phyloP scores from a whole-genome alignment of 129 eudicot species.

The Flaveria bidentis region DNA sequence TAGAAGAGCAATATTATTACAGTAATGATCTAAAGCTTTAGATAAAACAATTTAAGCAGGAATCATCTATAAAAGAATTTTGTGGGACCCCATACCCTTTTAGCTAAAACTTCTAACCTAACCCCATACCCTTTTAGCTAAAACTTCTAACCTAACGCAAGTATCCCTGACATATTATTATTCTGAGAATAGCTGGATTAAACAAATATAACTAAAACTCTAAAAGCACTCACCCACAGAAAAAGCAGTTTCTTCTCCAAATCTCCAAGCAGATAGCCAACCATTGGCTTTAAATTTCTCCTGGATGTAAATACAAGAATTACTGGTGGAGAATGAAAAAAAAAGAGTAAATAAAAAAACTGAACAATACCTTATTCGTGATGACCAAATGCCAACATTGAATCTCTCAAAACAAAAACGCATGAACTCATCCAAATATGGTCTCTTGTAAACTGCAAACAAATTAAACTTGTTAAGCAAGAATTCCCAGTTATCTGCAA shows the following conservation, averaged over 20 bases:
- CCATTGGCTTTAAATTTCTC: slow-evolving; percentile 46
- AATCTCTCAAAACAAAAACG: slow-evolving; percentile 72
- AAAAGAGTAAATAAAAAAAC: neutral
- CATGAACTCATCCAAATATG: slow-evolving; percentile 64
- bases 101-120: neutral
- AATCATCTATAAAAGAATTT: neutral
- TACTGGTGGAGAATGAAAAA: slow-evolving; percentile 21
- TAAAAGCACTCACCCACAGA: slow-evolving; percentile 64
- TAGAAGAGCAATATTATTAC: neutral
- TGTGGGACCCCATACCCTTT: neutral
- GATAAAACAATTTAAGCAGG: neutral
- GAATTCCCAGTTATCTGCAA: neutral
- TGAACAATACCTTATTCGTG: slow-evolving; percentile 50
- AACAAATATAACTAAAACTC: slow-evolving; percentile 12
- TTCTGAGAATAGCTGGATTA: neutral
- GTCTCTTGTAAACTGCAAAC: slow-evolving; percentile 76
- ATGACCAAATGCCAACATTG: slow-evolving; percentile 78
- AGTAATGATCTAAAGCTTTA: neutral
- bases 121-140: neutral
- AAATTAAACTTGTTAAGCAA: slow-evolving; percentile 22
- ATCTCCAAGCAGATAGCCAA: slow-evolving; percentile 71
- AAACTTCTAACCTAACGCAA: neutral
- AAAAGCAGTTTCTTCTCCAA: slow-evolving; percentile 57
- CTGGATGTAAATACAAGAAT: slow-evolving; percentile 42
- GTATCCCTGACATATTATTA: neutral